A percentile compares a stretch with the other conserved stretches of the same genome.
phyloP scores from a whole-genome alignment of 768 basidiomycete genomes.

The Hortiboletus flavorubellus region DNA sequence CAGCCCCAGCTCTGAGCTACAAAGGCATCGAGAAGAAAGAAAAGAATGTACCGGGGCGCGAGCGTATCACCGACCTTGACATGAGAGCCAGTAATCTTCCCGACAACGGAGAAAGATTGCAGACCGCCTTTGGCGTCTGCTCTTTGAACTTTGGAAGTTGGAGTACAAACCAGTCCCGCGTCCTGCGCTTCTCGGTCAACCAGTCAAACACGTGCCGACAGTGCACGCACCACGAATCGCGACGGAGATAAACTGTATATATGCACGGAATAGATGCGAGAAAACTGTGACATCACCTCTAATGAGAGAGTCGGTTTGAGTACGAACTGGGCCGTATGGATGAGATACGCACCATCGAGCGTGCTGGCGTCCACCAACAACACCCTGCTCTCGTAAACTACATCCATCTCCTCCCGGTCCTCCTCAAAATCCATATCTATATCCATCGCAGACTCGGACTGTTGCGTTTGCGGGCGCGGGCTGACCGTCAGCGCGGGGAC shows the following conservation, averaged over 20 bases:
- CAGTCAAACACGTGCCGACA: neutral
- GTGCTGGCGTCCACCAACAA: slow-evolving; percentile 61
- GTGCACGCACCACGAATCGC: slow-evolving; percentile 42
- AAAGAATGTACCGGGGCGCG: neutral
- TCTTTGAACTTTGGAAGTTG: slow-evolving; percentile 30
- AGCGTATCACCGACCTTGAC: slow-evolving; percentile 41
- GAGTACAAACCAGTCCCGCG: slow-evolving; percentile 38
- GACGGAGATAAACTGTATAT: slow-evolving; percentile 73
- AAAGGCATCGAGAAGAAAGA: neutral
- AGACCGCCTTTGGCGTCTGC: slow-evolving; percentile 30
- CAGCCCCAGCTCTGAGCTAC: slow-evolving; percentile 15
- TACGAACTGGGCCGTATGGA: neutral
- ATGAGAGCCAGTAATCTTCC: slow-evolving; percentile 45
- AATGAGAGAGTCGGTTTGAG: neutral
- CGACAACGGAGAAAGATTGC: slow-evolving; percentile 21
- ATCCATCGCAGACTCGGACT: slow-evolving; percentile 19
- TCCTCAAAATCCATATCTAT: slow-evolving; percentile 42
- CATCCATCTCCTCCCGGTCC: slow-evolving; percentile 38
- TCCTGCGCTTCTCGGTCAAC: slow-evolving; percentile 35
- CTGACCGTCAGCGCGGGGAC: slow-evolving; percentile 22
- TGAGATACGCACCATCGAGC: slow-evolving; percentile 52
- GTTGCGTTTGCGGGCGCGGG: neutral
- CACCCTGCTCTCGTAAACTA: slow-evolving; percentile 45
- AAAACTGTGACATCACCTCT: slow-evolving; percentile 56
- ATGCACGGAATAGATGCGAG: slow-evolving; percentile 51